Evolutionary conservation across 2,329 filamentous ascomycete species (phyloP).

Genomic region (Sclerotinia sclerotiorum): DNA sequence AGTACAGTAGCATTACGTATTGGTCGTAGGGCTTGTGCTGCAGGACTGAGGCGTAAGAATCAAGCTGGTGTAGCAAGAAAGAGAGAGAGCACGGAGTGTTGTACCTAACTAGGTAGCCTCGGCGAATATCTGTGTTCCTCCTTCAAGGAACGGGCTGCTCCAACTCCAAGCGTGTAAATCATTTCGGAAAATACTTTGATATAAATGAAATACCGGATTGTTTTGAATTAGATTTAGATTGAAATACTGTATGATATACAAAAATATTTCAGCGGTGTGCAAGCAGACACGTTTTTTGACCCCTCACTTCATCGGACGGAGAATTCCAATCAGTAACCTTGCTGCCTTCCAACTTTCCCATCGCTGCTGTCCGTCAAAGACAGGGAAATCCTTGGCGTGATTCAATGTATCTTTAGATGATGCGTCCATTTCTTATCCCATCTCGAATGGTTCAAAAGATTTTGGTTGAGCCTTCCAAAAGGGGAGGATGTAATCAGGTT

Average conservation of each 20-base stretch:
- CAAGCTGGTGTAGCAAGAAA: background rate
- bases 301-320: slow-evolving; percentile 7
- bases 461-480: slow-evolving; percentile 1
- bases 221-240: slow-evolving; percentile 5
- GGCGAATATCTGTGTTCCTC: background rate
- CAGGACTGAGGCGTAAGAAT: slow-evolving; percentile 10
- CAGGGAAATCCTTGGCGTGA: slow-evolving; percentile 3
- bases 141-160: background rate
- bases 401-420: background rate
- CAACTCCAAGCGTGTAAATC: background rate
- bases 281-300: background rate
- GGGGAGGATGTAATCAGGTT: slow-evolving; percentile 8
- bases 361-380: background rate
- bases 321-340: slow-evolving; percentile 5
- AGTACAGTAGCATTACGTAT: background rate
- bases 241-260: background rate
- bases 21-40: slow-evolving; percentile 21
- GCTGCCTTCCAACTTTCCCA: background rate
- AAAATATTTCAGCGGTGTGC: slow-evolving; percentile 14
- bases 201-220: slow-evolving; percentile 1
- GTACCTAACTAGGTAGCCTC: background rate
- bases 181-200: background rate
- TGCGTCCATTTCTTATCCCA: slow-evolving; percentile 7
- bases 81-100: background rate
- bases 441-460: background rate